A percentile compares a stretch with the other conserved stretches of the same genome.
phyloP scores from a whole-genome alignment of 2,329 filamentous ascomycete genomes.

The Botrytis squamosa region DNA sequence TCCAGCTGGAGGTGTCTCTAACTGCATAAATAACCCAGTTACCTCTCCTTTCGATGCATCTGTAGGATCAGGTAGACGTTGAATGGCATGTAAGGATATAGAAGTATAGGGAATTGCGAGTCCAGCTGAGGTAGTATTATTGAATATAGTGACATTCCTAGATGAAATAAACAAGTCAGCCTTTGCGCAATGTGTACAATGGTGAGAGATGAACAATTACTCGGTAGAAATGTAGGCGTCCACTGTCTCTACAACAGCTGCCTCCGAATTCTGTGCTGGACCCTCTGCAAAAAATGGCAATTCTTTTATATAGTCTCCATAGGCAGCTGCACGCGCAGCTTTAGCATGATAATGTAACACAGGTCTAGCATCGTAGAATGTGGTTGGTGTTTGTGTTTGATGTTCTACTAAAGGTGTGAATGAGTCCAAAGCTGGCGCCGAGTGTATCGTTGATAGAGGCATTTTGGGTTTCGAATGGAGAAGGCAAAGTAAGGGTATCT shows the following conservation, averaged over 20 bases:
- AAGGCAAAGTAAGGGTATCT: neutral
- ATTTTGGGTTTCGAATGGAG: conserved; percentile 22
- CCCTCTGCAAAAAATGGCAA: conserved; percentile 49
- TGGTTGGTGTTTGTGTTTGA: conserved; percentile 68
- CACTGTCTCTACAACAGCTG: conserved; percentile 14
- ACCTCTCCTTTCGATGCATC: conserved; percentile 43
- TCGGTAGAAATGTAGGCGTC: conserved; percentile 60
- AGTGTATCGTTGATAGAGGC: conserved; percentile 52
- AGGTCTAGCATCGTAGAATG: conserved; percentile 69
- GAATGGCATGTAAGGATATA: conserved; percentile 73
- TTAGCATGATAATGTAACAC: conserved; percentile 65
- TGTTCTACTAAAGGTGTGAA: conserved; percentile 68
- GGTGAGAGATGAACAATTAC: conserved; percentile 42
- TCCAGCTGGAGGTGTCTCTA: conserved; percentile 56
- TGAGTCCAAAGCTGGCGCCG: conserved; percentile 55
- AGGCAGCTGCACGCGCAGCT: conserved; percentile 57
- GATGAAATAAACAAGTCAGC: neutral
- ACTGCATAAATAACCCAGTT: conserved; percentile 62
- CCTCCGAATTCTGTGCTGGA: conserved; percentile 26
- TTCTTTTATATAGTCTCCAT: conserved; percentile 52
- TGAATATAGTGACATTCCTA: conserved; percentile 64
- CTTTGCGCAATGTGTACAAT: conserved; percentile 20
- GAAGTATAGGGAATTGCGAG: conserved; percentile 70
- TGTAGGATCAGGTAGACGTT: conserved; percentile 49
- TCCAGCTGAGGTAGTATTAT: conserved; percentile 55